These are phyloP conservation scores for Ceriops decandra DNA, from an alignment of 345 rosid species.

Conservation along the genomic window DNA sequence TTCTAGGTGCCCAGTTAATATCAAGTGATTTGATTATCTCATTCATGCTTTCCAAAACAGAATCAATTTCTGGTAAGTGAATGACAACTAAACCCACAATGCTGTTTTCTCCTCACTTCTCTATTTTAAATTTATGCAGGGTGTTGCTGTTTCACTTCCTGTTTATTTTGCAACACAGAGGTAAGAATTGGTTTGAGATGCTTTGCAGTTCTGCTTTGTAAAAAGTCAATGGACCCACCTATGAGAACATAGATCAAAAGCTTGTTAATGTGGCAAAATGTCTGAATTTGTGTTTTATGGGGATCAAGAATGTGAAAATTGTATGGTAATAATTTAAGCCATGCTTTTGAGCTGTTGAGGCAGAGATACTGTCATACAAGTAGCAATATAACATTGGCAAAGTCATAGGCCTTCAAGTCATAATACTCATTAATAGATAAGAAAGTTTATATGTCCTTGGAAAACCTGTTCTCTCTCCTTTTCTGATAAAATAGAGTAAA, in stretches of 20 bases:
- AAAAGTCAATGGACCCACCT: not conserved
- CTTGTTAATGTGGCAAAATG: not conserved
- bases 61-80: conserved; percentile 6
- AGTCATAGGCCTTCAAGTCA: not conserved
- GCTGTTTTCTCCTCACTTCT: conserved; percentile 10
- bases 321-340: too few species aligned
- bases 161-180: conserved; percentile 94
- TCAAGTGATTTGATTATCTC: not conserved
- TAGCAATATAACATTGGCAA: not conserved
- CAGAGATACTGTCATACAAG: not conserved
- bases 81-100: not conserved
- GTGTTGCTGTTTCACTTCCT: conserved; percentile 98
- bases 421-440: not conserved
- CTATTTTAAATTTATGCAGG: conserved; percentile 41
- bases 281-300: not conserved
- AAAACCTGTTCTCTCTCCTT: too few species aligned
- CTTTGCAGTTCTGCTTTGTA: conserved; percentile 9
- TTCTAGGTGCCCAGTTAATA: not conserved
- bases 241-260: not conserved
- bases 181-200: conserved; percentile 37
- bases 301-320: not conserved
- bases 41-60: not conserved
- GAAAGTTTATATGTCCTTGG: not conserved
- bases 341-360: not conserved
- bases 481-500: too few species aligned